phyloP scores from a whole-genome alignment of 1,139 yeast genomes.

The Yamadazyma triangularis region DNA sequence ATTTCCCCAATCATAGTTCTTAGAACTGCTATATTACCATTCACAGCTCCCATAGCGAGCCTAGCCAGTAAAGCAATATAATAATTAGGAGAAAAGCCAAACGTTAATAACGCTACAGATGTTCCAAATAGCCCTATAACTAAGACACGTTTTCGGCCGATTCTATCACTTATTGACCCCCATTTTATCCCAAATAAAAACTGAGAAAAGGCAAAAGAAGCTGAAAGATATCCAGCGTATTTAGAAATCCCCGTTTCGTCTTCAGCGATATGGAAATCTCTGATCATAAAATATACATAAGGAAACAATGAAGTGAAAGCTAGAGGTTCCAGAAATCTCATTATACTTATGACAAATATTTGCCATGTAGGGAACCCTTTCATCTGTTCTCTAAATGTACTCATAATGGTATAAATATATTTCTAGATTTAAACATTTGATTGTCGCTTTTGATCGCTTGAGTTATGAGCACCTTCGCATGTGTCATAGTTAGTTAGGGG shows the following conservation, averaged over 20 bases:
- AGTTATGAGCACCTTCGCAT: no score
- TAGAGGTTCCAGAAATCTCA: constrained; percentile 57
- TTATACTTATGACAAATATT: constrained; percentile 38
- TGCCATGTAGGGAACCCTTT: constrained; percentile 50
- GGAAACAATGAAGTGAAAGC: constrained; percentile 64
- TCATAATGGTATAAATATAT: no score
- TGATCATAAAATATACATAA: constrained; percentile 59
- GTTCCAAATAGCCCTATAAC: constrained; percentile 51
- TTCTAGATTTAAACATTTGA: no score
- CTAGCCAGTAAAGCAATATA: constrained; percentile 51
- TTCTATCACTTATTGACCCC: constrained; percentile 51
- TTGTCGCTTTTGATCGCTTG: no score
- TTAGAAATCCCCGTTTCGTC: constrained; percentile 49
- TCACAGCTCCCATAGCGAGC: constrained; percentile 49
- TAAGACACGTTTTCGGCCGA: constrained; percentile 58
- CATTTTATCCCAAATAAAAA: constrained; percentile 54
- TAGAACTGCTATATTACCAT: constrained; percentile 59
- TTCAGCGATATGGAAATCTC: constrained; percentile 50
- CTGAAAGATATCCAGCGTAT: constrained; percentile 57
- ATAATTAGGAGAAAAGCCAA: constrained; percentile 51
- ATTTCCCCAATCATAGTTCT: constrained; percentile 60
- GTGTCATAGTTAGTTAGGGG: no score
- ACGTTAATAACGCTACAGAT: constrained; percentile 39
- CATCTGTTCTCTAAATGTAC: constrained; percentile 18
- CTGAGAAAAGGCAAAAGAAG: constrained; percentile 52